These are phyloP conservation scores for Penicillium sp. DNA, from an alignment of 2,329 filamentous ascomycete species.

Conservation along the genomic window DNA sequence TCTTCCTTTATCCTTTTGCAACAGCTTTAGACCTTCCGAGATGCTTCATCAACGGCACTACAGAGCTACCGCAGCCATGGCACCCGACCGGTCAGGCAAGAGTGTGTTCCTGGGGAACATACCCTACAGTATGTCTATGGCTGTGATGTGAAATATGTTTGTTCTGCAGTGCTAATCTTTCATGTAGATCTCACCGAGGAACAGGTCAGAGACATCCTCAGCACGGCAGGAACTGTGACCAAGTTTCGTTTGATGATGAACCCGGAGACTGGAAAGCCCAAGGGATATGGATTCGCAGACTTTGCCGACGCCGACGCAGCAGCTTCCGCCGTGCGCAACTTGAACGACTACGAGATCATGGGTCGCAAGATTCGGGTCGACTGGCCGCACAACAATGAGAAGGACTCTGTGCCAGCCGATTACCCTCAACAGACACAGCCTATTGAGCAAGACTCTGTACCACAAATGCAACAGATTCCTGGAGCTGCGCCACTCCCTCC, in stretches of 20 bases:
- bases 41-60: conserved; percentile 11
- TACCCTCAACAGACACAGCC: conserved; percentile 52
- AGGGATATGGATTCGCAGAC: conserved; percentile 96
- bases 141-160: not conserved
- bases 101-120: conserved; percentile 60
- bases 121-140: conserved; percentile 70
- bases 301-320: conserved; percentile 92
- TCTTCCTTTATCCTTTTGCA: conserved; percentile 17
- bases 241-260: conserved; percentile 95
- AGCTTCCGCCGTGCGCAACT: conserved; percentile 89
- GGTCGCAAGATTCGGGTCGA: conserved; percentile 92
- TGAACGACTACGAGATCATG: conserved; percentile 96
- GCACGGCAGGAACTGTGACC: conserved; percentile 84
- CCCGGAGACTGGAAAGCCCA: conserved; percentile 90
- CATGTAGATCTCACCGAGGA: conserved; percentile 88
- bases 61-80: conserved; percentile 42
- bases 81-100: conserved; percentile 52
- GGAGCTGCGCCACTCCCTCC: conserved; percentile 70
- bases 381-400: conserved; percentile 90
- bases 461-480: conserved; percentile 44
- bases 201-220: conserved; percentile 93
- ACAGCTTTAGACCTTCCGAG: conserved; percentile 17
- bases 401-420: conserved; percentile 64
- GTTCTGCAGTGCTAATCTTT: conserved; percentile 25
- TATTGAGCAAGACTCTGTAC: conserved; percentile 45